Conservation (phyloP, 768 basidiomycete species). For the Agaricus subrufescens region DNA sequence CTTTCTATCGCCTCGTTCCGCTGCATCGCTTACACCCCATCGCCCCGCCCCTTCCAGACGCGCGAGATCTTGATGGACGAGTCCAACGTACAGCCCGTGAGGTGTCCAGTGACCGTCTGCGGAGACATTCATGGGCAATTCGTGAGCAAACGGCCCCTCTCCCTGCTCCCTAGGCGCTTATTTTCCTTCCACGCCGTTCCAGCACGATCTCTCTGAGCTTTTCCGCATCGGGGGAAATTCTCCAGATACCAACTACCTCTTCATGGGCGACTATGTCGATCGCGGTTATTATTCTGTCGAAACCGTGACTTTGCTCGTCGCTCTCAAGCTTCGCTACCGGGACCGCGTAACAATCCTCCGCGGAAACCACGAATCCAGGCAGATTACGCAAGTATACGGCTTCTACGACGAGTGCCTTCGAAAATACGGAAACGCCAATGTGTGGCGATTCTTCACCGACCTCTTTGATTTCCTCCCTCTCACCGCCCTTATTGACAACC, state of each 20-base stretch:
- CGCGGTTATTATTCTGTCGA: slow-evolving; percentile 99
- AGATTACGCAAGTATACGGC: slow-evolving; percentile 99
- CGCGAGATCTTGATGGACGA: slow-evolving; percentile 99
- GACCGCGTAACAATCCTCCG: slow-evolving; percentile 97
- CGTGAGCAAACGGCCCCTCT: slow-evolving; percentile 52
- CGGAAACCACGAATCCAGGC: slow-evolving; percentile 97
- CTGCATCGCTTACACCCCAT: slow-evolving; percentile 7
- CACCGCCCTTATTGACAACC: slow-evolving; percentile 97
- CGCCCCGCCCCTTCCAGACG: slow-evolving; percentile 52
- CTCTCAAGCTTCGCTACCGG: slow-evolving; percentile 95
- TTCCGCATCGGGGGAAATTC: slow-evolving; percentile 99
- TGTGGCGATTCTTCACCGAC: slow-evolving; percentile 99
- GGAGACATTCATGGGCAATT: slow-evolving; percentile 99
- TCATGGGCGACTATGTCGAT: slow-evolving; percentile 99
- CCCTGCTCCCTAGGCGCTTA: slow-evolving; percentile 2
- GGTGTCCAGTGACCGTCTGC: slow-evolving; percentile 98
- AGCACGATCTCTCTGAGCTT: slow-evolving; percentile 99
- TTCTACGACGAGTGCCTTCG: slow-evolving; percentile 99
- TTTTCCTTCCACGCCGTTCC: slow-evolving; percentile 12
- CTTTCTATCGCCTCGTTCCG: slow-evolving; percentile 4
- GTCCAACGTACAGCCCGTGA: slow-evolving; percentile 97
- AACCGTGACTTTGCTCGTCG: slow-evolving; percentile 95
- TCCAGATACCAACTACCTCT: slow-evolving; percentile 98
- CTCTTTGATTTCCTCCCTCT: slow-evolving; percentile 96
- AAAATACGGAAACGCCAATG: slow-evolving; percentile 99